Conservation (phyloP, 2,329 filamentous ascomycete species). For the Fusarium marasasianum region DNA sequence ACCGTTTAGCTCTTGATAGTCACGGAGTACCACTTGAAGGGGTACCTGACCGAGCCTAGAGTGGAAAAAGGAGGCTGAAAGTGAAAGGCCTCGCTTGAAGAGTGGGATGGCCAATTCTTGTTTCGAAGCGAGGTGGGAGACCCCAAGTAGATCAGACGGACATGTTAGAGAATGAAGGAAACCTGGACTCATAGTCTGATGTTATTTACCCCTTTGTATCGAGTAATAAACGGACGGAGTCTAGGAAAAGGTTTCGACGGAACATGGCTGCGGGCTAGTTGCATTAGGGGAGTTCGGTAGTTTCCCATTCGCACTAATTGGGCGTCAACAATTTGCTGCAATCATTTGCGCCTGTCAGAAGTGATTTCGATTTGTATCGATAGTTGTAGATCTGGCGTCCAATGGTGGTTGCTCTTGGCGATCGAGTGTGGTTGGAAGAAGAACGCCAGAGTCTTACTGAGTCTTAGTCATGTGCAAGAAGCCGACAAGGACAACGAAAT, state of each 20-base stretch:
- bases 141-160: neutral
- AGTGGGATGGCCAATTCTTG: conserved; percentile 19
- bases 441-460: neutral
- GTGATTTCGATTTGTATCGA: conserved; percentile 5
- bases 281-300: conserved; percentile 12
- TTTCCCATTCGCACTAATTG: conserved; percentile 18
- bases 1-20: conserved; percentile 22
- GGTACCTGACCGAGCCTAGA: conserved; percentile 26
- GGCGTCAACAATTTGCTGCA: conserved; percentile 6
- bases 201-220: conserved; percentile 26
- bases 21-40: conserved; percentile 25
- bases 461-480: conserved; percentile 1
- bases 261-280: conserved; percentile 15
- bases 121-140: conserved; percentile 26
- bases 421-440: neutral
- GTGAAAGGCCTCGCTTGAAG: conserved; percentile 27
- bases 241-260: conserved; percentile 13
- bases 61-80: conserved; percentile 30
- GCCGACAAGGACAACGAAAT: neutral
- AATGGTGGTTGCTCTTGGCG: neutral
- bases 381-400: conserved; percentile 9
- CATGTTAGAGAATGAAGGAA: neutral
- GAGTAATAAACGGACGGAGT: conserved; percentile 23
- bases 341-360: conserved; percentile 25
- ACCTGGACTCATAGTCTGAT: conserved; percentile 5